Base-by-base conservation (phyloP, 768 basidiomycete genomes). In the Polyporus arcularius region DNA sequence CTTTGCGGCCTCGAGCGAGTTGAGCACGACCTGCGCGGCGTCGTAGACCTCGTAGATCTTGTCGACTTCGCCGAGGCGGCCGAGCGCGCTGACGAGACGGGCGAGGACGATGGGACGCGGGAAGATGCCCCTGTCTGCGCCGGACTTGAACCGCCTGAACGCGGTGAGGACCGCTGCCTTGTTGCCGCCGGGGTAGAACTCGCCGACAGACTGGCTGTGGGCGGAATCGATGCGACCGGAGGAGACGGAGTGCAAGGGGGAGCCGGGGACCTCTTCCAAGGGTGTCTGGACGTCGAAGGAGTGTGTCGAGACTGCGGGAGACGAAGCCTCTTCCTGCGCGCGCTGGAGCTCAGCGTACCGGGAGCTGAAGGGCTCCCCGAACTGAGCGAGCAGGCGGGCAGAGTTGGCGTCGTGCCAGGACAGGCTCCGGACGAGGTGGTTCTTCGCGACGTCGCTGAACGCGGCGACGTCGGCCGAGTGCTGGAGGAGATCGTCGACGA, bases 11-110 rank as follows among this genome's bases (percentile, higher is more conserved):
- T 80, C 76, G 39, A 85, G 63, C 0, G 78, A 70, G 4, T 77
- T 68, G 21, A 96, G 71, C 1, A 89, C 75, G 12, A 70, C 69
- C 73, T 96, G 93, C 8, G 88, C 87, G 28, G 83, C 76, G 18
- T 78, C 75, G 73, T 98, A 97, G 18, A 89, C 73, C 47, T 83
- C 79, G 18, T 79, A 78, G 9, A 90, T 85, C 67, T 87, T 85
- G 8, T 85, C 77, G 43, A 87, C 67, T 54, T 87, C 80, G 50
- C 82, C 79, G 8, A 74, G 53, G 31, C 94, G 85, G 16, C 92
- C 92, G 14, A 93, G 80, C 4, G 76, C 74, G 59, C 86, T 82
- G 67, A 96, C 87, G 26, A 97, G 75, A 11, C 79, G 78, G 15
- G 82, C 85, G 30, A 95, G 68, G 7, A 79, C 76, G 12, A 73